Evolutionary conservation across 805 yeast species (phyloP).

Genomic region (Yamadazyma ubonensis): DNA sequence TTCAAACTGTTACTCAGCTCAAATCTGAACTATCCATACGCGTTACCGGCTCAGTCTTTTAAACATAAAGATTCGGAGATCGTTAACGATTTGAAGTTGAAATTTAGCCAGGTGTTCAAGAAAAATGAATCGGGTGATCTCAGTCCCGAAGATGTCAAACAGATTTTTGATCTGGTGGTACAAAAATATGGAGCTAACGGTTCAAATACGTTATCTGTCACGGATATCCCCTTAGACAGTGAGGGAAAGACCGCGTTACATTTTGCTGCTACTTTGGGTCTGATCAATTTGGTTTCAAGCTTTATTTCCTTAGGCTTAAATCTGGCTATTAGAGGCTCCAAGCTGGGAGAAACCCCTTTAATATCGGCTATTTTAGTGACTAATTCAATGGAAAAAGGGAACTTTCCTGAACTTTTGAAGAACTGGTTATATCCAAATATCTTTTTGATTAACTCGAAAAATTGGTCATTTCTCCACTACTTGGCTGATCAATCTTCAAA

Average conservation of each 20-base stretch:
- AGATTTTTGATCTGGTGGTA: constrained; percentile 23
- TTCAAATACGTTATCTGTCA: constrained; percentile 11
- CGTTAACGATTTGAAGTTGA: constrained; percentile 31
- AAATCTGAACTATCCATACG: constrained; percentile 37
- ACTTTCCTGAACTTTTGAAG: constrained; percentile 69
- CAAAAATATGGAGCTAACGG: constrained; percentile 12
- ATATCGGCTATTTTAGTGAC: constrained; percentile 82
- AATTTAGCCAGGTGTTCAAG: constrained; percentile 37
- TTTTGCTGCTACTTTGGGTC: constrained; percentile 43
- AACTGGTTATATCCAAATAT: constrained; percentile 61
- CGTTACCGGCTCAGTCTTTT: constrained; percentile 28
- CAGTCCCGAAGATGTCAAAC: constrained; percentile 23
- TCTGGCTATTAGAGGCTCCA: constrained; percentile 40
- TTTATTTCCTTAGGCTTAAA: constrained; percentile 35
- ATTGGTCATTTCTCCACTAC: constrained; percentile 83
- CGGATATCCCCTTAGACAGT: constrained; percentile 40
- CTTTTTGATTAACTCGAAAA: constrained; percentile 52
- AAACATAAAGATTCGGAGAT: constrained; percentile 25
- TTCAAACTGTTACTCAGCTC: constrained; percentile 1
- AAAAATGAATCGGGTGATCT: constrained; percentile 22
- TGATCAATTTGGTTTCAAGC: constrained; percentile 32
- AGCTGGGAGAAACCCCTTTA: constrained; percentile 38
- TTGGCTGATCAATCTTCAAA: constrained; percentile 46
- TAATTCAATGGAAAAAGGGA: constrained; percentile 74
- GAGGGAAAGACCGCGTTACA: constrained; percentile 44